Evolutionary conservation across 177 flowering plant genomes (phyloP).

Genomic region (Telopea speciosissima): DNA sequence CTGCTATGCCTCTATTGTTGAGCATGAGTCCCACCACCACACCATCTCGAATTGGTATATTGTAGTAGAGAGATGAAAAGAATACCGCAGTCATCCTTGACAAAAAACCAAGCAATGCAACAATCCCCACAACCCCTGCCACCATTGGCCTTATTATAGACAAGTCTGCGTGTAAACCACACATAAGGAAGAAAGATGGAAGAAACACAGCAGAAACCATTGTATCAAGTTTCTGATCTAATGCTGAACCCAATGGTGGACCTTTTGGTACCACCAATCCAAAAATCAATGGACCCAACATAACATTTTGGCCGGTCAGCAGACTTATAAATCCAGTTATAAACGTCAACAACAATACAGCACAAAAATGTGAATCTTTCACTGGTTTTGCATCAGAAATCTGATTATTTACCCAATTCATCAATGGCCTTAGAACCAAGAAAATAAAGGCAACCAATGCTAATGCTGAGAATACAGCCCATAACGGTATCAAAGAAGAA

Average conservation of each 20-base stretch:
- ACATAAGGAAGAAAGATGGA: slow-evolving; percentile 14
- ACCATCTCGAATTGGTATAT: slow-evolving; percentile 26
- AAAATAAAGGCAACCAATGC: neutral
- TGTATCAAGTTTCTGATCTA: slow-evolving; percentile 23
- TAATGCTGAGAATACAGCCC: neutral
- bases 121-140: neutral
- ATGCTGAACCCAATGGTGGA: slow-evolving; percentile 25
- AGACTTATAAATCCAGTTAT: slow-evolving; percentile 10
- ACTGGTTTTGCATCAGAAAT: slow-evolving; percentile 17
- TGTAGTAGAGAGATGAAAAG: slow-evolving; percentile 3
- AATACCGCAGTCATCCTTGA: slow-evolving; percentile 10
- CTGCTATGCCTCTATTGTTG: slow-evolving; percentile 32
- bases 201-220: slow-evolving; percentile 16
- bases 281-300: slow-evolving; percentile 22
- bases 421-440: slow-evolving; percentile 11
- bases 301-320: slow-evolving; percentile 13
- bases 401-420: slow-evolving; percentile 1
- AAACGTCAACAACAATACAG: slow-evolving; percentile 11
- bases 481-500: neutral
- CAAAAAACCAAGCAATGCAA: neutral
- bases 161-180: slow-evolving; percentile 6
- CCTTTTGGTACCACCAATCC: slow-evolving; percentile 36
- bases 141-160: neutral
- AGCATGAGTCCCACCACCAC: slow-evolving; percentile 26
- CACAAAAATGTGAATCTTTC: slow-evolving; percentile 11